Percentiles rank a stretch among this genome's conserved stretches.
Conservation (phyloP, 768 basidiomycete species). For the Pleurotus cornucopiae region DNA sequence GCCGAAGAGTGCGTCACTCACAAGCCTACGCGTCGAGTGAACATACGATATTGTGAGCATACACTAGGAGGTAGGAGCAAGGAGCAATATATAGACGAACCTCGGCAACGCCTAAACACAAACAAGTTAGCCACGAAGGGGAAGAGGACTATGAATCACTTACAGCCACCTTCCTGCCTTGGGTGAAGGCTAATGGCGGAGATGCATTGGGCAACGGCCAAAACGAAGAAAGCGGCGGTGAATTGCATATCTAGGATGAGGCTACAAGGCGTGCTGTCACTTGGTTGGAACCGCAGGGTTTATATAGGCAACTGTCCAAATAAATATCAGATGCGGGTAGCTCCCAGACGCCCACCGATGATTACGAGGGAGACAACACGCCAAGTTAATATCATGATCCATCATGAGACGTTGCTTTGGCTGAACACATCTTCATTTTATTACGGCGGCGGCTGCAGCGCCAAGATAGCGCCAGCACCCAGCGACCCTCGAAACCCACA, state of each 20-base stretch:
- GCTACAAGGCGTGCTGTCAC: too few species aligned
- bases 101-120: too few species aligned
- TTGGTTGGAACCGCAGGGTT: background rate
- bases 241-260: background rate
- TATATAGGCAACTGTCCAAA: background rate
- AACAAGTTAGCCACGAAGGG: too few species aligned
- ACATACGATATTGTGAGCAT: background rate
- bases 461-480: too few species aligned
- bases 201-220: slow-evolving; percentile 2
- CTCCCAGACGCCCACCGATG: background rate
- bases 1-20: background rate
- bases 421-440: too few species aligned
- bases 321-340: slow-evolving; percentile 5
- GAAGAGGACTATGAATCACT: background rate
- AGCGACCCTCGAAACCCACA: background rate
- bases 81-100: too few species aligned
- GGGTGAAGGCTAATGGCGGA: slow-evolving; percentile 5
- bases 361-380: too few species aligned
- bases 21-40: slow-evolving; percentile 1
- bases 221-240: background rate
- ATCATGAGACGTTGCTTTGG: too few species aligned
- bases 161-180: background rate
- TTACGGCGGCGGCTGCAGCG: too few species aligned
- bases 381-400: too few species aligned
- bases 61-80: too few species aligned